Percentiles rank a stretch among this genome's conserved stretches.
Evolutionary conservation across 2,329 filamentous ascomycete genomes (phyloP).

Genomic region (Fusarium veterinarium): DNA sequence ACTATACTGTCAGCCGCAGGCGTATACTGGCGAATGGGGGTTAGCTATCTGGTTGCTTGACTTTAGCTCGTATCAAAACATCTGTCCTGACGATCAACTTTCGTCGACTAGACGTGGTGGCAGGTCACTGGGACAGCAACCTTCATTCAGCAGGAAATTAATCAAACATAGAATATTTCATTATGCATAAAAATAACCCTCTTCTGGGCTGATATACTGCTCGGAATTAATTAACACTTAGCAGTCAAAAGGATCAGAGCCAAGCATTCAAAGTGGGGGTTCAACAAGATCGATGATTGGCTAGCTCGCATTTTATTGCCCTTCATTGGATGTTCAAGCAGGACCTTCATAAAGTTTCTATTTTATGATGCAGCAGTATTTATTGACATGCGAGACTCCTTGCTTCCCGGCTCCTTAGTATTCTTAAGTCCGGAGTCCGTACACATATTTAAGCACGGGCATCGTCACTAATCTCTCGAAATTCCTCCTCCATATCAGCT

Average conservation of each 20-base stretch:
- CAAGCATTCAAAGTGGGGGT: neutral
- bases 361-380: accelerated
- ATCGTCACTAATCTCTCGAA: neutral
- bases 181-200: accelerated
- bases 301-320: neutral
- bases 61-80: neutral
- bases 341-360: accelerated
- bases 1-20: neutral
- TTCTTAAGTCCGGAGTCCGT: accelerated
- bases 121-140: accelerated
- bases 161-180: accelerated
- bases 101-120: accelerated
- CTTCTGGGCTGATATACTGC: neutral
- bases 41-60: accelerated
- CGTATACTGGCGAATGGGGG: neutral
- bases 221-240: neutral
- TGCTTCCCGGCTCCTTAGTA: neutral
- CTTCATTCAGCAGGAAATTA: accelerated
- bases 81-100: accelerated
- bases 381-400: accelerated
- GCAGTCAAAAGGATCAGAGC: neutral
- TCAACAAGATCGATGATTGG: neutral
- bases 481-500: too few relatives aligned
- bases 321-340: neutral
- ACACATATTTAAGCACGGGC: accelerated